Base-by-base conservation (phyloP, 306 rosid genomes). In the Trifolium subterraneum region DNA sequence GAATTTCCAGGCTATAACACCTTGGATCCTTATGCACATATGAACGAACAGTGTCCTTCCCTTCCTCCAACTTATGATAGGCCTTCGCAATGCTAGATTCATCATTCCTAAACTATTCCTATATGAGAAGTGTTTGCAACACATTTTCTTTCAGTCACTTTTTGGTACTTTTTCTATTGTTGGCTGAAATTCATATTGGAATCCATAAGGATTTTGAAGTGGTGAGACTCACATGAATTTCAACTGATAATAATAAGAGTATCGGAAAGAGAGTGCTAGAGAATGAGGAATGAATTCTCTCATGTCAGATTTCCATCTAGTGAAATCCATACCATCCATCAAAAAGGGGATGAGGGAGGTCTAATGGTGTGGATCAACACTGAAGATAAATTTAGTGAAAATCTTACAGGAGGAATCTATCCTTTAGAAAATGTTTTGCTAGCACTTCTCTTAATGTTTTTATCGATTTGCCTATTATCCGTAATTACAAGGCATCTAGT, bases 11-110 rank as follows among this genome's bases (percentile, higher is more conserved):
- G 85, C 73, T 94, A 91, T 59, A 91, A 94, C 88, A 83, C 97
- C 14, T 45, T 91, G 70, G 88, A 87, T 68, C 96, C 92, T 16
- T 94, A 91, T 55, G 83, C 95, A 29, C 88, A 90, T 82, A 94
- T 94, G 98, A 94, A 94, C 15, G 97, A 94, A 86, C 72, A 88
- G 20, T 94, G 98, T 84, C 97, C 97, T 68, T 88, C 98, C 27
- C 81, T 91, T 22, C 98, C 98, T 33, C 96, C 96, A 51, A 84
- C 70, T 38, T 91, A 94, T 38, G 85, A 78, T 22, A 89, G 98
- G 83, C 96, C 96, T 18, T 35, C 55, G 4, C 74, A 31, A 44
- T 93, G 97, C 70, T 93, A 80, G 79, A 52, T 71, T 39, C 27
- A 11, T 69, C 45, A 0, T 52, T 47, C 36, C 15, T 13, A 48